Conservation (phyloP, 805 yeast genomes). For the Candida yuanshanica region DNA sequence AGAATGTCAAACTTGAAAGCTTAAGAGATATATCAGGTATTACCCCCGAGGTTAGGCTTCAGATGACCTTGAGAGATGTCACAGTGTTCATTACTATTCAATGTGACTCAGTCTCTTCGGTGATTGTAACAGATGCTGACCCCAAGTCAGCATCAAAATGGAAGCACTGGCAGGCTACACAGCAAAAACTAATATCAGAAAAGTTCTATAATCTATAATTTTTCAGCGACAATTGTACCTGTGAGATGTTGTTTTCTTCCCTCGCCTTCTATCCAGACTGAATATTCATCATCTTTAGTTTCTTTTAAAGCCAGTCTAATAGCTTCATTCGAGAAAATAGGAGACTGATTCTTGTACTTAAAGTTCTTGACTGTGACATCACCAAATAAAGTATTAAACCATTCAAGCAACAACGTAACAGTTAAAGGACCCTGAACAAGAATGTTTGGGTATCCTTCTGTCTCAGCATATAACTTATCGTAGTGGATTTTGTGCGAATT, state of each 20-base stretch:
- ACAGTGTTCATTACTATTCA: conserved; percentile 28
- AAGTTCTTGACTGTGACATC: conserved; percentile 23
- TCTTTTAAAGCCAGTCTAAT: conserved; percentile 20
- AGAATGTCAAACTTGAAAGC: conserved; percentile 1
- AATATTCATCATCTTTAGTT: conserved; percentile 4
- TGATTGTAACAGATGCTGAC: conserved; percentile 44
- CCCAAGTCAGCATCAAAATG: conserved; percentile 42
- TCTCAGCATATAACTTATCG: conserved; percentile 47
- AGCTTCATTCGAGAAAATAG: conserved; percentile 33
- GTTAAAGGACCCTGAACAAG: conserved; percentile 82
- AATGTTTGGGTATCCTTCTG: conserved; percentile 56
- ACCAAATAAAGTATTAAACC: conserved; percentile 30
- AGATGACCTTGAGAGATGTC: conserved; percentile 35
- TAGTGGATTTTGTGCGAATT: conserved; percentile 85
- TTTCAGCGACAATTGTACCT: conserved; percentile 11
- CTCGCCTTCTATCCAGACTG: conserved; percentile 18
- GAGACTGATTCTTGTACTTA: conserved; percentile 38
- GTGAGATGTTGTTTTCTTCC: conserved; percentile 10
- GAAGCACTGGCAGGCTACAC: conserved; percentile 43
- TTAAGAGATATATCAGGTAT: conserved; percentile 9
- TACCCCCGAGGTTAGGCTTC: conserved; percentile 18
- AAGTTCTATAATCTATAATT: conserved; percentile 6
- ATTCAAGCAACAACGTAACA: conserved; percentile 52
- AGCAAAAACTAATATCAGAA: conserved; percentile 21
- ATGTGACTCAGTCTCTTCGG: neutral